Evolutionary conservation across 148 eudicot genomes (phyloP).

Genomic region (Camellia lanceoleosa): DNA sequence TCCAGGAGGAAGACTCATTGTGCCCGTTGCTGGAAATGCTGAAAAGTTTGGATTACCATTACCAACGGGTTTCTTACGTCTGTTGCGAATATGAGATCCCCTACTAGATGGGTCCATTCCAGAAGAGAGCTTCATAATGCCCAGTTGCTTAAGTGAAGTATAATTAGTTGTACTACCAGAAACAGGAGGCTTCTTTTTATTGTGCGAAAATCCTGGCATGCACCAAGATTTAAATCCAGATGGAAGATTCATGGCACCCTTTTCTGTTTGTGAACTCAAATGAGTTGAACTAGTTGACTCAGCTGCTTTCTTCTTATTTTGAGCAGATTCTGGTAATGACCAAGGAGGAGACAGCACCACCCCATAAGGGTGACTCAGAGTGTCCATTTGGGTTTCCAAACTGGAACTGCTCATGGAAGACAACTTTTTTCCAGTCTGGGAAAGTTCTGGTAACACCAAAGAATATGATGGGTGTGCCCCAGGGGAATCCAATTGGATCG

Average conservation of each 20-base stretch:
- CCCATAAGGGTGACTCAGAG: constrained; percentile 1
- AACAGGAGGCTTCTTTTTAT: constrained; percentile 6
- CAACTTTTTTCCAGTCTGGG: neutral
- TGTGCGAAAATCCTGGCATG: neutral
- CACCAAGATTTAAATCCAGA: neutral
- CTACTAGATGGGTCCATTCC: constrained; percentile 10
- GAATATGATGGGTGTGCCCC: constrained; percentile 7
- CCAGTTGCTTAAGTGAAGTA: neutral
- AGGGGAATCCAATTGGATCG: constrained; percentile 9
- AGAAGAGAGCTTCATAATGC: neutral
- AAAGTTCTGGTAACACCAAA: neutral
- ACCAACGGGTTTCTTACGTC: neutral
- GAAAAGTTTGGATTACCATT: constrained; percentile 13
- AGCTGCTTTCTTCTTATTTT: constrained; percentile 2
- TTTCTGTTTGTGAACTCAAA: neutral
- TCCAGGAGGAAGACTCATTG: constrained; percentile 11
- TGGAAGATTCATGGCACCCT: neutral
- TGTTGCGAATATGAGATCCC: neutral
- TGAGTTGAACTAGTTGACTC: constrained; percentile 14
- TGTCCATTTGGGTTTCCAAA: neutral
- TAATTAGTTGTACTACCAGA: constrained; percentile 1
- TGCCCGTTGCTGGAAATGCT: neutral
- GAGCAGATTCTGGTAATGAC: constrained; percentile 7
- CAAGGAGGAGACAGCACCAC: constrained; percentile 1
- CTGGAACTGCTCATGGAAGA: constrained; percentile 9